phyloP scores from a whole-genome alignment of 2,329 filamentous ascomycete genomes.

The Macroventuria anomochaeta region DNA sequence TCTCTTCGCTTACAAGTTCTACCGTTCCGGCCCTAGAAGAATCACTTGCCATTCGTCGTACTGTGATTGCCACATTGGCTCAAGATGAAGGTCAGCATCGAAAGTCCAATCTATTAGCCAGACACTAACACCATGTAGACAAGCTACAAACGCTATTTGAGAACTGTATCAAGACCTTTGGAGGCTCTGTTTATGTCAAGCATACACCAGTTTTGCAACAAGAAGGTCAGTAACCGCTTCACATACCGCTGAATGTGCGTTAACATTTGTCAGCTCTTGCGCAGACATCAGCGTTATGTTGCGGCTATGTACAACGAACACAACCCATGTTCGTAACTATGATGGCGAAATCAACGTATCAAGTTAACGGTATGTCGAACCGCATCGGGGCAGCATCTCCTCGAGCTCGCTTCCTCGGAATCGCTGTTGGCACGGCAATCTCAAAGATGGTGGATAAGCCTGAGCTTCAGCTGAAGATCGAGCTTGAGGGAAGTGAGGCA shows the following conservation, averaged over 20 bases:
- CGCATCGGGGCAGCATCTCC: constrained; percentile 78
- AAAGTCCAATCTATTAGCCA: background rate
- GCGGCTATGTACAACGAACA: constrained; percentile 75
- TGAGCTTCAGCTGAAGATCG: constrained; percentile 79
- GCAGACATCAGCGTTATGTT: constrained; percentile 77
- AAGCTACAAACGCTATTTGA: constrained; percentile 67
- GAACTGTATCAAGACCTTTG: constrained; percentile 75
- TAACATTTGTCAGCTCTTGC: constrained; percentile 67
- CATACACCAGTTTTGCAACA: constrained; percentile 86
- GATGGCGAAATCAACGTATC: constrained; percentile 73
- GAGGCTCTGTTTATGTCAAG: constrained; percentile 84
- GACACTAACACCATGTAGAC: constrained; percentile 24
- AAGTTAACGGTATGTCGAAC: constrained; percentile 83
- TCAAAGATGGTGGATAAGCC: constrained; percentile 69
- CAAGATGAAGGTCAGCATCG: constrained; percentile 49
- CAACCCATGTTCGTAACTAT: constrained; percentile 71
- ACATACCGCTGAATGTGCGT: constrained; percentile 19
- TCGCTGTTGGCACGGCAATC: constrained; percentile 80
- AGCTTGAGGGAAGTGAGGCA: constrained; percentile 77
- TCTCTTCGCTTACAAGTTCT: constrained; percentile 51
- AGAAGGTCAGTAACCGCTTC: constrained; percentile 66
- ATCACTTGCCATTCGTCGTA: constrained; percentile 40
- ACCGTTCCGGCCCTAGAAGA: constrained; percentile 36
- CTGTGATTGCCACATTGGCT: constrained; percentile 52
- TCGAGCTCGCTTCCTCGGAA: constrained; percentile 81